These are phyloP conservation scores for Lophiostoma macrostomum DNA, from an alignment of 495 filamentous ascomycete species.

Conservation along the genomic window DNA sequence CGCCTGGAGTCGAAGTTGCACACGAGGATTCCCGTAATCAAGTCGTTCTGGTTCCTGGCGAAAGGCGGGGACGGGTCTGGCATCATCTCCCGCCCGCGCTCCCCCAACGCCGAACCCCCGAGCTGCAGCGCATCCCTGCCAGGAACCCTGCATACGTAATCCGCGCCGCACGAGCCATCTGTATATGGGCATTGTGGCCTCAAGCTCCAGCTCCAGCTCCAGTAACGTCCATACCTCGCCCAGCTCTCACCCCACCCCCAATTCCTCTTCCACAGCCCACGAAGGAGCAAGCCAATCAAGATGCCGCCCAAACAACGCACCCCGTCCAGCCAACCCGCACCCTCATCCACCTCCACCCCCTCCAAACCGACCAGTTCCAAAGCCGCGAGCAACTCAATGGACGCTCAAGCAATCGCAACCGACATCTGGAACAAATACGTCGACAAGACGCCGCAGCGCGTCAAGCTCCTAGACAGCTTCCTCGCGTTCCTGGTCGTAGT, in stretches of 20 bases:
- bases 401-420: constrained; percentile 52
- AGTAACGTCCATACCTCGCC: no score
- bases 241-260: no score
- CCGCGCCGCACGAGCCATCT: constrained; percentile 2
- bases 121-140: constrained; percentile 9
- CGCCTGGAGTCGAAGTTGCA: no score
- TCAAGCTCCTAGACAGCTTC: constrained; percentile 88
- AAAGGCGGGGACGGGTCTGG: no score
- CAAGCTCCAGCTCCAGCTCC: constrained; percentile 43
- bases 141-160: constrained; percentile 22
- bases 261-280: no score
- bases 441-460: constrained; percentile 77
- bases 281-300: no score
- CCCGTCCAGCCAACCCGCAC: no score
- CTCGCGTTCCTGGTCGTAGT: constrained; percentile 85
- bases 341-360: not conserved
- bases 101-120: constrained; percentile 4
- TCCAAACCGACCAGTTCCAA: not conserved
- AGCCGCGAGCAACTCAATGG: constrained; percentile 29
- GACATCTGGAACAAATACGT: constrained; percentile 72
- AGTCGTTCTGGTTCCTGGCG: no score
- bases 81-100: not conserved
- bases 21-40: no score
- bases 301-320: no score
- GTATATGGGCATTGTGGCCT: constrained; percentile 25